phyloP scores from a whole-genome alignment of 495 filamentous ascomycete genomes.

The Achaetomiella virescens region DNA sequence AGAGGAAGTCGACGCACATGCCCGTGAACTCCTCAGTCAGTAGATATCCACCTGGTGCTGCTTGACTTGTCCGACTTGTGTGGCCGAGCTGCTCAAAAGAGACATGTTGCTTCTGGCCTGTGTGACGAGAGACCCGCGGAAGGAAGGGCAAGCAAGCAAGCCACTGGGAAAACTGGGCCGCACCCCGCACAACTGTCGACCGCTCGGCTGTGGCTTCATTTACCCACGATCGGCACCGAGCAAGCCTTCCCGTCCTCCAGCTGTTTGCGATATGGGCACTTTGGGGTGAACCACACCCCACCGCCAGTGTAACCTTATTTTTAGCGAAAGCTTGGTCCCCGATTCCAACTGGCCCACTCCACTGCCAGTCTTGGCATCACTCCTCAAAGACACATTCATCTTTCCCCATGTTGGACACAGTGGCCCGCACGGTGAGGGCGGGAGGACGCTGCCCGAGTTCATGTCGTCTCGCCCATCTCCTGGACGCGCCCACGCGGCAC shows the following conservation, averaged over 20 bases:
- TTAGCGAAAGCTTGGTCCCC: constrained; percentile 7
- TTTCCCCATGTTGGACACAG: neutral
- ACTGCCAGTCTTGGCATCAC: neutral
- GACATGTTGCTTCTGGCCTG: neutral
- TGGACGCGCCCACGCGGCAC: neutral
- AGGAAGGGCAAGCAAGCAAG: no score
- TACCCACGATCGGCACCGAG: no score
- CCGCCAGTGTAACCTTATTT: constrained; percentile 7
- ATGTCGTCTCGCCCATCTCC: no score
- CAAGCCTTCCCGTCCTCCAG: no score
- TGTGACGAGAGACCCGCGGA: neutral
- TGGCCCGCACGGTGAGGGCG: neutral
- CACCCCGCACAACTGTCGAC: no score
- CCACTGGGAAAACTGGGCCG: no score
- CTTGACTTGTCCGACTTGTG: neutral
- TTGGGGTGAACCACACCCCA: no score
- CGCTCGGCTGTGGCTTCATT: no score
- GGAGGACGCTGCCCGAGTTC: no score
- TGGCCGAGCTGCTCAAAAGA: neutral
- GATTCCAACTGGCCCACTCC: neutral
- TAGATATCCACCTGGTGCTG: neutral
- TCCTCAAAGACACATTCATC: neutral
- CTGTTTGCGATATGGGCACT: no score
- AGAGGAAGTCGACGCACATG: neutral
- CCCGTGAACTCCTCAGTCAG: neutral